phyloP scores from a whole-genome alignment of 192 early-diverging fungal species.

The Podila minutissima region DNA sequence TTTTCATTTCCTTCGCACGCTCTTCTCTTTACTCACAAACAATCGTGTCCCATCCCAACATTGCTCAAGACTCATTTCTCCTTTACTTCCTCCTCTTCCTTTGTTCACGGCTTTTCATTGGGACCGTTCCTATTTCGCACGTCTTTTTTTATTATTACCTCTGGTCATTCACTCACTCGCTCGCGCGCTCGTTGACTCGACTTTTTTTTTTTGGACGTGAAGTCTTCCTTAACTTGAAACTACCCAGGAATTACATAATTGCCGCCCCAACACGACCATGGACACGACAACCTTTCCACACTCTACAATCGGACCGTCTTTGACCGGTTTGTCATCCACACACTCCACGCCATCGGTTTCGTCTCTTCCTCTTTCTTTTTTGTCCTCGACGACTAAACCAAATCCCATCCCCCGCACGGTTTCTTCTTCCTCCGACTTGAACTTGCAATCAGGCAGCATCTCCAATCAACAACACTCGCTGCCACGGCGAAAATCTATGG shows the following conservation, averaged over 20 bases:
- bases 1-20: background rate
- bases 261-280: background rate
- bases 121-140: too few species aligned
- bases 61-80: background rate
- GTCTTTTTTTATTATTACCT: slow-evolving; percentile 3
- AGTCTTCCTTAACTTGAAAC: too few species aligned
- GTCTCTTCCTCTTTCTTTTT: background rate
- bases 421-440: slow-evolving; percentile 12
- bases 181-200: too few species aligned
- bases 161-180: too few species aligned
- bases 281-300: slow-evolving; percentile 6
- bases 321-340: slow-evolving; percentile 2
- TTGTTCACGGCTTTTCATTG: background rate
- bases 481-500: background rate
- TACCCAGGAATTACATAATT: too few species aligned
- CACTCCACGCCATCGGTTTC: background rate
- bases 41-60: background rate
- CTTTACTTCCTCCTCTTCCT: slow-evolving; percentile 4
- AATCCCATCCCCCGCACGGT: background rate
- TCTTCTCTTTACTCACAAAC: background rate
- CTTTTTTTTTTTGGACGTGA: too few species aligned
- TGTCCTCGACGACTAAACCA: slow-evolving; percentile 2
- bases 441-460: background rate
- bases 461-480: background rate
- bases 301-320: background rate